phyloP scores from a whole-genome alignment of 2,329 filamentous ascomycete species.

The Fusarium ramigenum region DNA sequence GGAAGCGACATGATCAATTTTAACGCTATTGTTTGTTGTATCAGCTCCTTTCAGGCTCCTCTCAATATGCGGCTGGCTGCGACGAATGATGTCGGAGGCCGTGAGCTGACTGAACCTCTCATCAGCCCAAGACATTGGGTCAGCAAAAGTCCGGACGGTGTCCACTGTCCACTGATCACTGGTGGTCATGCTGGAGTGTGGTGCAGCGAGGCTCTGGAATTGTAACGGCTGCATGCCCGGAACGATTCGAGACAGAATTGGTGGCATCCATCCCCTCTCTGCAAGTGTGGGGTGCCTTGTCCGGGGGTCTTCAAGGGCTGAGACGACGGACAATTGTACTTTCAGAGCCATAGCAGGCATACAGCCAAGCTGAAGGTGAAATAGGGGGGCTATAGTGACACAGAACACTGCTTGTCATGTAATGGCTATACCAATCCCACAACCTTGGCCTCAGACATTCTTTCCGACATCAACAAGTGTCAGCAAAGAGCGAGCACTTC shows the following conservation, averaged over 20 bases:
- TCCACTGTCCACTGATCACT: slow-evolving; percentile 7
- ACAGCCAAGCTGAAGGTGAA: neutral
- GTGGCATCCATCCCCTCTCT: slow-evolving; percentile 23
- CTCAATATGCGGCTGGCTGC: slow-evolving; percentile 9
- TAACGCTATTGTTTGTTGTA: slow-evolving; percentile 1
- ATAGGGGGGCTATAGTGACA: neutral
- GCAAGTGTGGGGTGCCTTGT: slow-evolving; percentile 25
- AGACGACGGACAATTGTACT: slow-evolving; percentile 4
- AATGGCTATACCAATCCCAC: neutral
- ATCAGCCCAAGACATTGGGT: slow-evolving; percentile 29
- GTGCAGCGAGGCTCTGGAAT: slow-evolving; percentile 35
- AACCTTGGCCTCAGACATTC: neutral
- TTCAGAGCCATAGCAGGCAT: neutral
- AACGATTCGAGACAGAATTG: slow-evolving; percentile 28
- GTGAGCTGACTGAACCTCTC: slow-evolving; percentile 27
- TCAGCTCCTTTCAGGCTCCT: neutral
- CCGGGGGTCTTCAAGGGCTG: slow-evolving; percentile 22
- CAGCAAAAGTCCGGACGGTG: slow-evolving; percentile 9
- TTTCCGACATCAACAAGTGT: neutral
- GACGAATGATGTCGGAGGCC: slow-evolving; percentile 30
- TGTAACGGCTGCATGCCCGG: slow-evolving; percentile 27
- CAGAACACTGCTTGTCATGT: neutral
- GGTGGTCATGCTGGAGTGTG: slow-evolving; percentile 16
- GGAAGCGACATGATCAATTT: neutral
- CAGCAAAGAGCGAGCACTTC: slow-evolving; percentile 13